Evolutionary conservation across 352 stramenopile genomes (phyloP), one percentile per base, ranked within the genome.

Genomic region (Halophytophthora polymorphica): DNA sequence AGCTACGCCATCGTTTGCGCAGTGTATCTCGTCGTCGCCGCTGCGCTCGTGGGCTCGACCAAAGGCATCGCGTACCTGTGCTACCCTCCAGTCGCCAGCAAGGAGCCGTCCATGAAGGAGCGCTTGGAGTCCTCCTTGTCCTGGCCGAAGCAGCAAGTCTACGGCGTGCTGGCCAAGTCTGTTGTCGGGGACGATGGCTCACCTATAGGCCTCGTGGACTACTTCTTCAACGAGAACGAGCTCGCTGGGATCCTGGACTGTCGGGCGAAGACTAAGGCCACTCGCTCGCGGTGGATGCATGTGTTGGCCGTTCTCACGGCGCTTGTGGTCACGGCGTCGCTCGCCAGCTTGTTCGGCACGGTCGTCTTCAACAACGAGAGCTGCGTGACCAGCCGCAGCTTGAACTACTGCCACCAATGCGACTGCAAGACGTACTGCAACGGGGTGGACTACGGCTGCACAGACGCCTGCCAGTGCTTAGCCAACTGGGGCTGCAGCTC

Each of bases 281-380:
- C 31, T 6, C 47, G 48, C 1, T 36, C 50, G 6, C 44, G 41
- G 2, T 58, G 50, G 48, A 53, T 50, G 47, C 41, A 39, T 15
- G 2, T 21, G 8, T 45, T 36, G 34, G 47, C 44, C 17, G 53
- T 58, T 35, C 17, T 49, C 15, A 44, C 49, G 22, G 40, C 43
- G 13, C 28, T 53, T 2, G n/a, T 63, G 42, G 37, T 58, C n/a
- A 53, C 48, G 6, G 21, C 53, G 1, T 63, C 55, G 8, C 55
- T 63, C 8, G 48, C 55, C 1, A 53, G 39, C 21, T 39, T 58
- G 43, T 37, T 63, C 8, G 55, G 55, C 8, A 58, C 48, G 21
- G 36, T 63, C 38, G 48, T 63, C 12, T 52, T 53, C 55, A 63
- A 63, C 53, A 59, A 59, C 21, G 53, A 61, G 19, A 50, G 13